phyloP scores from a whole-genome alignment of 2,329 filamentous ascomycete species.

The Diplocarpon rosae region DNA sequence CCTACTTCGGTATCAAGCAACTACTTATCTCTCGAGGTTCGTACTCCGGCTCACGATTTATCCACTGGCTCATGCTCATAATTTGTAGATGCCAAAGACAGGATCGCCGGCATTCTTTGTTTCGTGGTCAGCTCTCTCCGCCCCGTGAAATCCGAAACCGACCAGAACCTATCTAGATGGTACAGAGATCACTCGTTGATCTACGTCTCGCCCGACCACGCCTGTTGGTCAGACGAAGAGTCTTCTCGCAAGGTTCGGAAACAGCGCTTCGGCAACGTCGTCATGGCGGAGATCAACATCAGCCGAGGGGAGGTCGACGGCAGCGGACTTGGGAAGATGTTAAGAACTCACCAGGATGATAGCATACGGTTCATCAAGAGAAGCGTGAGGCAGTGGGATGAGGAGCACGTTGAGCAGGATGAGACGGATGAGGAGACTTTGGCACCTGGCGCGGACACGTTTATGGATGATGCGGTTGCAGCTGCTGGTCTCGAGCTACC shows the following conservation, averaged over 20 bases:
- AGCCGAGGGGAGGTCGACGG: slow-evolving; percentile 41
- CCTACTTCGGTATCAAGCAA: slow-evolving; percentile 73
- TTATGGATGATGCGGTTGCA: not conserved
- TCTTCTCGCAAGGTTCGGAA: slow-evolving; percentile 48
- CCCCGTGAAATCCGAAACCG: slow-evolving; percentile 67
- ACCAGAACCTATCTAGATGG: slow-evolving; percentile 65
- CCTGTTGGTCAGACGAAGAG: slow-evolving; percentile 59
- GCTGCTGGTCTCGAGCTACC: not conserved
- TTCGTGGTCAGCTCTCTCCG: slow-evolving; percentile 72
- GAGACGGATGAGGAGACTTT: slow-evolving; percentile 14
- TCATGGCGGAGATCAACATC: slow-evolving; percentile 33
- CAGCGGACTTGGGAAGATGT: slow-evolving; percentile 2
- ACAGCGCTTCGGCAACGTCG: slow-evolving; percentile 48
- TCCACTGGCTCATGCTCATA: not conserved
- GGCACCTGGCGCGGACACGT: not conserved
- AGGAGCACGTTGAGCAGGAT: slow-evolving; percentile 7
- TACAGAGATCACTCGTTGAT: slow-evolving; percentile 74
- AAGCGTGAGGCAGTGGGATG: slow-evolving; percentile 13
- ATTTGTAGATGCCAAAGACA: slow-evolving; percentile 47
- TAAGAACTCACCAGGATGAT: slow-evolving; percentile 36
- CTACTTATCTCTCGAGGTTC: slow-evolving; percentile 67
- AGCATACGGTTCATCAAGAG: slow-evolving; percentile 39
- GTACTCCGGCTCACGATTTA: not conserved
- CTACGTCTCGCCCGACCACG: slow-evolving; percentile 65
- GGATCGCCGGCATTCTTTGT: slow-evolving; percentile 62